phyloP scores from a whole-genome alignment of 2,329 filamentous ascomycete species.

The Talaromyces sp. region DNA sequence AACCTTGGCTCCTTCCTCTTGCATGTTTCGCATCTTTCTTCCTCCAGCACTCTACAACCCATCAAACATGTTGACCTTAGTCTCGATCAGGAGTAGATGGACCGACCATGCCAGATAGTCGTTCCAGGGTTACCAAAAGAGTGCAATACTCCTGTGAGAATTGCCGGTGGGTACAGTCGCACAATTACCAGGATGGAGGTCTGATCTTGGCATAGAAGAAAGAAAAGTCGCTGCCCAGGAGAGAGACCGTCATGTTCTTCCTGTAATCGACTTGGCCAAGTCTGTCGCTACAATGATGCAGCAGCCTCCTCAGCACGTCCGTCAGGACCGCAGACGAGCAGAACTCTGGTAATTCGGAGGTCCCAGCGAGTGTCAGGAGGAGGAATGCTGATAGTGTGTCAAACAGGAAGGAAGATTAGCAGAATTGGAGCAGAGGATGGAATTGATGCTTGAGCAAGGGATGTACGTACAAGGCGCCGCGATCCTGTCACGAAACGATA shows the following conservation, averaged over 20 bases:
- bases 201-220: constrained; percentile 18
- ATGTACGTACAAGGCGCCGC: constrained; percentile 2
- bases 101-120: constrained; percentile 5
- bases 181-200: not conserved
- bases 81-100: too few relatives aligned
- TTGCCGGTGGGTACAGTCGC: constrained; percentile 19
- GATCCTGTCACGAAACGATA: too few relatives aligned
- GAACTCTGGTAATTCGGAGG: not conserved
- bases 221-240: constrained; percentile 25
- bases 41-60: too few relatives aligned
- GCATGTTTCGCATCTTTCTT: too few relatives aligned
- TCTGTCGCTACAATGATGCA: constrained; percentile 18
- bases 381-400: not conserved
- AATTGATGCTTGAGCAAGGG: constrained; percentile 15
- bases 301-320: not conserved
- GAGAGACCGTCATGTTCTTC: constrained; percentile 23
- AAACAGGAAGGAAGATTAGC: constrained; percentile 16
- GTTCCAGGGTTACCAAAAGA: constrained; percentile 9
- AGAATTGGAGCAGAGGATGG: constrained; percentile 19
- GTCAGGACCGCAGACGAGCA: not conserved
- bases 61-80: too few relatives aligned
- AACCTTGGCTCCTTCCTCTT: not conserved
- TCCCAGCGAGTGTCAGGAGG: not conserved
- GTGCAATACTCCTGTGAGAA: constrained; percentile 19
- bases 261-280: constrained; percentile 22